Base-by-base conservation (phyloP, 2,329 filamentous ascomycete species). In the Teratosphaeria zuluensis region DNA sequence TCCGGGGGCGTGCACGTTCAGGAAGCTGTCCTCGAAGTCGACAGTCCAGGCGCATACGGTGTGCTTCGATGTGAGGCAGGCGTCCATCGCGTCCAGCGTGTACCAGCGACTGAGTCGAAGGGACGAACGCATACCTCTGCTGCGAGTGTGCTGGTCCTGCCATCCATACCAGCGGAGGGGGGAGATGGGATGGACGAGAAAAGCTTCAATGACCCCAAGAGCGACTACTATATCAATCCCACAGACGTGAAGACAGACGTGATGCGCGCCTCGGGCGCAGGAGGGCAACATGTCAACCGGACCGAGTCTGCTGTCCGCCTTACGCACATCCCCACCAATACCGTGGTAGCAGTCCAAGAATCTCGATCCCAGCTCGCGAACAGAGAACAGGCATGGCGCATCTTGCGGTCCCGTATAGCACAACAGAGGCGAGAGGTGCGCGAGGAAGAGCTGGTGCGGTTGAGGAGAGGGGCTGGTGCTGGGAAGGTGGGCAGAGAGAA, bases 261-360 rank as follows among this genome's bases (percentile, higher is more conserved):
- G 61, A 96, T 97, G 92, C 83, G 92, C 16, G 91, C 94, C 0
- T 80, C 90, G 53, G 94, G 94, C 60, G 92, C 94, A 0, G 94
- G 94, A 33, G 94, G 94, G 0, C 94, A 99, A 77, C 94, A 99
- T 75, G 94, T 99, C 71, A 99, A 99, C 77, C 96, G 92, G 73
- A 99, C 94, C 0, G 94, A 99, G 76, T 96, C 90, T 32, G 94
- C 94, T 3, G 89, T 99, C 61, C 87, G 94, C 9, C 80, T 99
- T 68, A 97, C 92, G 1, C 94, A 99, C 76, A 75, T 88, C 6
- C 94, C 94, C 1, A 95, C 91, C 0, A 89, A 88, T 52, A 94
- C 86, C 0, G 84, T 89, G 1, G 92, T 97, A 14, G 87, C 86
- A 12, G 95, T 97, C 81, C 94, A 99, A 73, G 94, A 99, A 72